Base-by-base conservation (phyloP, 768 basidiomycete species). In the Lactarius sanguifluus region DNA sequence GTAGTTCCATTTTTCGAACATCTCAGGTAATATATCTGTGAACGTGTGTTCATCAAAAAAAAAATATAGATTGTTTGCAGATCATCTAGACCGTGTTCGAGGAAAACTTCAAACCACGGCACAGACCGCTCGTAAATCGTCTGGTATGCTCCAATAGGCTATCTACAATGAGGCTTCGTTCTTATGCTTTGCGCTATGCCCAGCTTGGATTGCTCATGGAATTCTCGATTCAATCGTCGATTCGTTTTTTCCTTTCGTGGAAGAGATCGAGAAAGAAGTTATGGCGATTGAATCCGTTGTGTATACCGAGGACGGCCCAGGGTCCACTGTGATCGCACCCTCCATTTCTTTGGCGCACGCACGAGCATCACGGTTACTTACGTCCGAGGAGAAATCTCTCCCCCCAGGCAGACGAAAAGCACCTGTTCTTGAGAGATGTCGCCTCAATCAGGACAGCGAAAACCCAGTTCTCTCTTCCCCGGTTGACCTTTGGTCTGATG, bases 181-280 rank as follows among this genome's bases (percentile, higher is more conserved):
- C 57, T 50, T 36, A 62, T 40, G 23, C n/a, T 2, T 36, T 6
- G 41, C 38, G 45, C 15, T 68, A 38, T 25, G 3, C 23, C 7
- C 71, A 94, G 95, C 95, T 74, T 96, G 94, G 93, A 92, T 98
- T 69, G 94, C 93, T 0, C 94, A 98, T 75, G 91, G 89, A 25
- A 82, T 97, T 62, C 79, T 98, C 69, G 96, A 97, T 73, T 96
- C 94, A 1, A 87, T 98, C 61, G 94, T 98, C 25, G 95, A 98
- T 74, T 89, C 92, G 1, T 96, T 96, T 77, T 94, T 94, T 75
- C 93, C 93, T 1, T 82, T 94, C 65, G 79, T 95, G 65, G 83
- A 88, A 69, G 86, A 87, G 65, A 89, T 97, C 43, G 95, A 96
- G 73, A 88, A 58, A 54, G 64, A 69, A 28, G 64, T 66, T 12